A percentile compares a stretch with the other conserved stretches of the same genome.
These are phyloP conservation scores for Penicillium rolfsii DNA, from an alignment of 2,329 filamentous ascomycete genomes.

Conservation along the genomic window DNA sequence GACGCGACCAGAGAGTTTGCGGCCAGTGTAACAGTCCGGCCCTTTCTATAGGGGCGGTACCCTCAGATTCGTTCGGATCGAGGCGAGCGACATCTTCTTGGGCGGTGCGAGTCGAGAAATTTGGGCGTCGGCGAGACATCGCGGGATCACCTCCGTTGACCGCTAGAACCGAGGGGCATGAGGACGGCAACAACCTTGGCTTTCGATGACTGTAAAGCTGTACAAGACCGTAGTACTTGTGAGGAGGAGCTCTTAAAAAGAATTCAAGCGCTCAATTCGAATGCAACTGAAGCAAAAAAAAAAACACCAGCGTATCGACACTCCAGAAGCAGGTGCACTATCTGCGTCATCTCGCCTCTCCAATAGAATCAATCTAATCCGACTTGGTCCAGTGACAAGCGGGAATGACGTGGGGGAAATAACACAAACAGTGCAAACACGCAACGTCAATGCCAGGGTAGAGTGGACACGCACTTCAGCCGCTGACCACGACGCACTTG, in stretches of 20 bases:
- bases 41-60: constrained; percentile 28
- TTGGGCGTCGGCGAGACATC: constrained; percentile 43
- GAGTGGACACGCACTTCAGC: constrained; percentile 4
- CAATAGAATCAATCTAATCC: constrained; percentile 3
- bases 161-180: constrained; percentile 11
- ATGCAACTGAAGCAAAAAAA: background rate
- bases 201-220: background rate
- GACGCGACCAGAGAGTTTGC: constrained; percentile 25
- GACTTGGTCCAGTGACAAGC: background rate
- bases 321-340: constrained; percentile 29
- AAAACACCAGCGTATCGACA: constrained; percentile 2
- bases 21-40: constrained; percentile 30
- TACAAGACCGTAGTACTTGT: background rate
- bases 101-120: constrained; percentile 44
- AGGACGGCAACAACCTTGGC: background rate
- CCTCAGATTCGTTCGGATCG: constrained; percentile 36
- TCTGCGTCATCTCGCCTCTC: constrained; percentile 33
- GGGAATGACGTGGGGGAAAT: constrained; percentile 20
- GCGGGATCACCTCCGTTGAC: constrained; percentile 25
- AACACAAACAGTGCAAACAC: constrained; percentile 40
- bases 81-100: constrained; percentile 43
- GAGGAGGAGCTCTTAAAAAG: background rate
- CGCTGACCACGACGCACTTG: constrained; percentile 1
- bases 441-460: background rate
- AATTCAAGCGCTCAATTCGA: background rate